Evolutionary conservation across 2,329 filamentous ascomycete genomes (phyloP).

Genomic region (Colletotrichum gigasporum): DNA sequence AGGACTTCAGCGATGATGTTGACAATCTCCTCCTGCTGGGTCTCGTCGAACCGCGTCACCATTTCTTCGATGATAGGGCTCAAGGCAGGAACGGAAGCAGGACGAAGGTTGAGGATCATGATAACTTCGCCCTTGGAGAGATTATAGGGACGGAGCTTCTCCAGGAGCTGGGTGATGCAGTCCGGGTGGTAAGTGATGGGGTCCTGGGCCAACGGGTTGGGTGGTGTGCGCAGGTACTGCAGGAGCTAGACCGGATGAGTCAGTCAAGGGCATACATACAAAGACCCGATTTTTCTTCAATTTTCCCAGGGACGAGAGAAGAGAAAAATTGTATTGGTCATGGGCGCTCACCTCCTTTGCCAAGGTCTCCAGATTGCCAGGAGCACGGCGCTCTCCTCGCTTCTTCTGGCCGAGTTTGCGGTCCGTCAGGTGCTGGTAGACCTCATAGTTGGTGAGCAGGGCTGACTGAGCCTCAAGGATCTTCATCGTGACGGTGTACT

Average conservation of each 20-base stretch:
- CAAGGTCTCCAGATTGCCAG: slow-evolving; percentile 68
- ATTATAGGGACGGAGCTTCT: slow-evolving; percentile 64
- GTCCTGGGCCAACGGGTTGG: slow-evolving; percentile 64
- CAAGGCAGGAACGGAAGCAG: slow-evolving; percentile 64
- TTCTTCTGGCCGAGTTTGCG: slow-evolving; percentile 61
- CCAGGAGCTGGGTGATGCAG: slow-evolving; percentile 63
- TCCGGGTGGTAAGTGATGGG: slow-evolving; percentile 62
- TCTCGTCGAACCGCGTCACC: slow-evolving; percentile 65
- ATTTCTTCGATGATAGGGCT: slow-evolving; percentile 74
- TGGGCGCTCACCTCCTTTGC: slow-evolving; percentile 67
- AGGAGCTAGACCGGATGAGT: slow-evolving; percentile 57
- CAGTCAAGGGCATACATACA: slow-evolving; percentile 28
- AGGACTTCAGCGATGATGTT: slow-evolving; percentile 65
- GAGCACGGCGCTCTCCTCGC: slow-evolving; percentile 51
- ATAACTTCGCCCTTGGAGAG: slow-evolving; percentile 75
- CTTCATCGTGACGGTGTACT: slow-evolving; percentile 61
- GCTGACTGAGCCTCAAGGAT: slow-evolving; percentile 77
- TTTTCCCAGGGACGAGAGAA: not conserved
- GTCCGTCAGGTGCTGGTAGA: slow-evolving; percentile 71
- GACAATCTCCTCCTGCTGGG: slow-evolving; percentile 68
- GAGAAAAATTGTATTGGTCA: not conserved
- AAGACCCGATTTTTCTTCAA: slow-evolving; percentile 10
- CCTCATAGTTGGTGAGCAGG: slow-evolving; percentile 77
- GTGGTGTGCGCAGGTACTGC: slow-evolving; percentile 65
- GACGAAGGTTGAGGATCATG: slow-evolving; percentile 74